These are phyloP conservation scores for Aspergillus heteromorphus DNA, from an alignment of 495 filamentous ascomycete species.

Conservation along the genomic window DNA sequence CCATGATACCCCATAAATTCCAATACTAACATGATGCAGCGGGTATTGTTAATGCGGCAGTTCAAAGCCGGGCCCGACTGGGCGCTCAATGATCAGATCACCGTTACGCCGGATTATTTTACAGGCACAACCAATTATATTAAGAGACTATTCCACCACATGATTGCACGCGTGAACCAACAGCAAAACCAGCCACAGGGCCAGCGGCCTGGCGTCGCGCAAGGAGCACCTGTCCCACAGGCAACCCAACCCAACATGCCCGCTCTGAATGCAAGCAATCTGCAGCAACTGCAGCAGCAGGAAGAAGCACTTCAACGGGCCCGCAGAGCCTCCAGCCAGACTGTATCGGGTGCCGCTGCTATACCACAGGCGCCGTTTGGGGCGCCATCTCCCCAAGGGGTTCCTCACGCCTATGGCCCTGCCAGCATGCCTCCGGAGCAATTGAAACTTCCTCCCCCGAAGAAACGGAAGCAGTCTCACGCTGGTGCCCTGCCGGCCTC, in stretches of 20 bases:
- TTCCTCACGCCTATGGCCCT: conserved; percentile 51
- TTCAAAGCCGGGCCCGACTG: conserved; percentile 47
- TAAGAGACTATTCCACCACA: conserved; percentile 35
- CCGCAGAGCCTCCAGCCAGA: conserved; percentile 52
- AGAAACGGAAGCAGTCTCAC: conserved; percentile 51
- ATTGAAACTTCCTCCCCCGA: conserved; percentile 57
- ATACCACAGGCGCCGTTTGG: conserved; percentile 62
- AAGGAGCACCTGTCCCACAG: conserved; percentile 22
- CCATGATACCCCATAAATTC: background rate
- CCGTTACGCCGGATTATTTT: conserved; percentile 52
- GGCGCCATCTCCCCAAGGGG: conserved; percentile 64
- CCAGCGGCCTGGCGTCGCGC: conserved; percentile 22
- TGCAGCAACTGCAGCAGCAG: conserved; percentile 51
- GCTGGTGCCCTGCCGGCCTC: conserved; percentile 27
- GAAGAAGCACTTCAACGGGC: conserved; percentile 41
- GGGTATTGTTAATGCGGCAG: conserved; percentile 54
- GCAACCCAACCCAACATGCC: conserved; percentile 32
- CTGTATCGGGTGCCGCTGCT: conserved; percentile 60
- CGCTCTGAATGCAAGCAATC: conserved; percentile 59
- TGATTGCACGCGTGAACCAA: conserved; percentile 36
- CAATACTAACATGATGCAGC: conserved; percentile 36
- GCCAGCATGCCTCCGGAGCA: conserved; percentile 48
- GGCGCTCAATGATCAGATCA: conserved; percentile 51
- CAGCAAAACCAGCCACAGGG: conserved; percentile 25
- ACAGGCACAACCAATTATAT: conserved; percentile 44